Percentiles rank a stretch among this genome's conserved stretches.
phyloP scores from a whole-genome alignment of 768 basidiomycete genomes.

The Kwoniella heveanensis region DNA sequence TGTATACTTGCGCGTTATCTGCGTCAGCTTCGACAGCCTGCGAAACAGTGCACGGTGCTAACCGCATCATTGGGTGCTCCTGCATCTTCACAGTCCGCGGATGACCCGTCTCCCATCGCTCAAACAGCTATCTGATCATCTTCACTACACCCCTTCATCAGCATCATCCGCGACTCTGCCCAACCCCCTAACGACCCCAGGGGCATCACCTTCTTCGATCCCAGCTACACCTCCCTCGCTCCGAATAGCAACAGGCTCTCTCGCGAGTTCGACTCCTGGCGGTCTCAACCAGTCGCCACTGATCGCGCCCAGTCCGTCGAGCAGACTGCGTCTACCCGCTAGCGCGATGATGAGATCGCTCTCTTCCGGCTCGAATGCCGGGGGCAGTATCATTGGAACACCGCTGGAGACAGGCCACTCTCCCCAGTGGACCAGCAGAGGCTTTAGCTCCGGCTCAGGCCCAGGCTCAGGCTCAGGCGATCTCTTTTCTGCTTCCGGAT shows the following conservation, averaged over 20 bases:
- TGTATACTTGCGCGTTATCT: no score
- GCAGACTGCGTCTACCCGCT: conserved; percentile 38
- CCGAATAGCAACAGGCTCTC: conserved; percentile 21
- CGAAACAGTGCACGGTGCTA: no score
- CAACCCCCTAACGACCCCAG: conserved; percentile 13
- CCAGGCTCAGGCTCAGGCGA: background rate
- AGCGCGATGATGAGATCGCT: conserved; percentile 42
- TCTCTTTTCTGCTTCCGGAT: background rate
- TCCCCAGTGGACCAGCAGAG: conserved; percentile 11
- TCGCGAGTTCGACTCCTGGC: conserved; percentile 6
- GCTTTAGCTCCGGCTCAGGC: background rate
- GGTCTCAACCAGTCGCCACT: conserved; percentile 11
- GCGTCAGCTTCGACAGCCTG: no score
- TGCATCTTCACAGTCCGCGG: conserved; percentile 26
- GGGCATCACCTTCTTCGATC: conserved; percentile 10
- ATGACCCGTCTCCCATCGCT: conserved; percentile 45
- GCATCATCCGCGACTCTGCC: conserved; percentile 15
- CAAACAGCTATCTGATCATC: conserved; percentile 32
- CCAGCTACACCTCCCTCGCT: conserved; percentile 26
- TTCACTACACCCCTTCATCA: conserved; percentile 22
- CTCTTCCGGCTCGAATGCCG: conserved; percentile 19
- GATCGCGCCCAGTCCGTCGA: conserved; percentile 21
- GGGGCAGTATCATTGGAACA: conserved; percentile 3
- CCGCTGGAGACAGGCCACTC: conserved; percentile 14
- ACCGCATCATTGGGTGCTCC: no score